A percentile compares a stretch with the other conserved stretches of the same genome.
These are phyloP conservation scores for Podila clonocystis DNA, from an alignment of 192 early-diverging fungal genomes.

Conservation along the genomic window DNA sequence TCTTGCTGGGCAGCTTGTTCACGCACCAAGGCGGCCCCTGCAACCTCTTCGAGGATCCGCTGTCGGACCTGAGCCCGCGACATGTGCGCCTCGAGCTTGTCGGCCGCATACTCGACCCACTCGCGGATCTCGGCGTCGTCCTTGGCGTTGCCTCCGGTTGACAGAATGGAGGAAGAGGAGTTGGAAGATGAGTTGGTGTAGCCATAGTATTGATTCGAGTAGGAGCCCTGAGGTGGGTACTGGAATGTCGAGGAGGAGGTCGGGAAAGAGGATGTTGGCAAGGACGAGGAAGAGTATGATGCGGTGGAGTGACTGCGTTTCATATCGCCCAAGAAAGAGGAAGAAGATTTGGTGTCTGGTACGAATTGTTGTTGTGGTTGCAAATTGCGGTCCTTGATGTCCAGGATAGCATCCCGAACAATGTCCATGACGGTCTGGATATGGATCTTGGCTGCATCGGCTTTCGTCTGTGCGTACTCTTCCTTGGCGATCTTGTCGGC, in stretches of 20 bases:
- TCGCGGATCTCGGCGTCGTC: constrained; percentile 43
- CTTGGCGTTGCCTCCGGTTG: not conserved
- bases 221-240: not conserved
- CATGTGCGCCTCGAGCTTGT: constrained; percentile 30
- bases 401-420: constrained; percentile 28
- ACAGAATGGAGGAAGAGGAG: not conserved
- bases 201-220: not conserved
- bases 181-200: not conserved
- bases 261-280: not conserved
- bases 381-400: constrained; percentile 27
- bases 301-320: constrained; percentile 5
- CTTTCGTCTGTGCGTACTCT: constrained; percentile 16
- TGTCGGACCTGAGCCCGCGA: constrained; percentile 25
- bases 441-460: constrained; percentile 25
- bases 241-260: not conserved
- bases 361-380: not conserved
- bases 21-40: constrained; percentile 17
- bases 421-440: constrained; percentile 20
- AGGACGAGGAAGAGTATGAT: not conserved
- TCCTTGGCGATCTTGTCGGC: constrained; percentile 37
- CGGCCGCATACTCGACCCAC: constrained; percentile 43
- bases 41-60: constrained; percentile 37
- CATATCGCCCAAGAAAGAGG: not conserved
- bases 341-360: not conserved
- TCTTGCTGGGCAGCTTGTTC: constrained; percentile 39